Evolutionary conservation across 805 yeast species (phyloP).

Genomic region (Metschnikowia santaceciliae): DNA sequence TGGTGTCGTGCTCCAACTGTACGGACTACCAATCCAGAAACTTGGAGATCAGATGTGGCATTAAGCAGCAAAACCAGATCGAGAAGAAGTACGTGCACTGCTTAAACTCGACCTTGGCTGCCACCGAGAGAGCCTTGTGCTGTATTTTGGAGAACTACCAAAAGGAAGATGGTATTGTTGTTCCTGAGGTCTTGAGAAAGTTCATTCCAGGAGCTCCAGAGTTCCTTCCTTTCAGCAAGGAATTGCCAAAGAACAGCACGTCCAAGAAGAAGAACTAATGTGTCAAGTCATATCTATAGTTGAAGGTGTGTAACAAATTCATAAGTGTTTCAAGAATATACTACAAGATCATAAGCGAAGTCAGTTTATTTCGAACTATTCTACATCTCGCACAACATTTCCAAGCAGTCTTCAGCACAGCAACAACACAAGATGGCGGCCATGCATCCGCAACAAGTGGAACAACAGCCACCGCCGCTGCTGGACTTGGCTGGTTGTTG

Average conservation of each 20-base stretch:
- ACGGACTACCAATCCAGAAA: slow-evolving; percentile 99
- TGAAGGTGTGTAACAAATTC: too few species aligned
- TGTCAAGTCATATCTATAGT: too few species aligned
- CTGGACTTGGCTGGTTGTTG: slow-evolving; percentile 23
- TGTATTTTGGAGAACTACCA: slow-evolving; percentile 97
- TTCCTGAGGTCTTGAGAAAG: slow-evolving; percentile 93
- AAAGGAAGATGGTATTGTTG: slow-evolving; percentile 88
- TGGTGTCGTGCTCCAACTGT: slow-evolving; percentile 98
- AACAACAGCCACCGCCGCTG: slow-evolving; percentile 25
- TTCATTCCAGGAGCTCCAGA: slow-evolving; percentile 99
- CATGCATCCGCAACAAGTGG: slow-evolving; percentile 20
- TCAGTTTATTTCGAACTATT: background rate
- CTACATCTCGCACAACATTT: slow-evolving; percentile 9
- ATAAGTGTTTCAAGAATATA: too few species aligned
- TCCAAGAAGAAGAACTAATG: slow-evolving; percentile 55
- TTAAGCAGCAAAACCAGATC: slow-evolving; percentile 88
- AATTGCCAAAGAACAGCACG: slow-evolving; percentile 90
- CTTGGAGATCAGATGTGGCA: slow-evolving; percentile 97
- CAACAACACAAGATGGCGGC: slow-evolving; percentile 21
- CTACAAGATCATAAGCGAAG: background rate
- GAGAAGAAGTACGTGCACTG: slow-evolving; percentile 98
- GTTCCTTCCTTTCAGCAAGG: slow-evolving; percentile 85
- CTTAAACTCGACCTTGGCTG: slow-evolving; percentile 94
- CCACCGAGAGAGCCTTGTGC: slow-evolving; percentile 97
- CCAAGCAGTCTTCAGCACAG: slow-evolving; percentile 21